Evolutionary conservation across 352 stramenopile species (phyloP).

Genomic region (Pythium aphanidermatum): DNA sequence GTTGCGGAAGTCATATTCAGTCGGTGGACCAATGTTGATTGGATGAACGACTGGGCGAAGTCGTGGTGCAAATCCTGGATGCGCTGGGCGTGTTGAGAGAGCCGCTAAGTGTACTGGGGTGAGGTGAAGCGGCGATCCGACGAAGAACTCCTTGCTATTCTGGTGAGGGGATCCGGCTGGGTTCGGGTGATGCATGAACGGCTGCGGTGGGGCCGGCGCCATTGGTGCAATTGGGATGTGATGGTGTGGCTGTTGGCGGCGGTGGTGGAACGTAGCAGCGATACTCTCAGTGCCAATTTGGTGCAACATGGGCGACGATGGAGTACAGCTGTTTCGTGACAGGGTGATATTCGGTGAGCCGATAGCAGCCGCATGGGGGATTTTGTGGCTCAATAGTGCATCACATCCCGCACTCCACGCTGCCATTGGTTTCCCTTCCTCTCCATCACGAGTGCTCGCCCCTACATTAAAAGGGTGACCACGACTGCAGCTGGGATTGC

Average conservation of each 20-base stretch:
- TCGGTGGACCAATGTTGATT: conserved; percentile 45
- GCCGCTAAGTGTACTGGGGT: conserved; percentile 16
- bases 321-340: conserved; percentile 9
- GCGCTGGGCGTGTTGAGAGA: conserved; percentile 3
- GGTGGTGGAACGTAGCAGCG: no score
- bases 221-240: no score
- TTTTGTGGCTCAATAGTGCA: conserved; percentile 7
- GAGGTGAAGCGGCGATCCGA: conserved; percentile 15
- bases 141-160: conserved; percentile 2
- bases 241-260: no score
- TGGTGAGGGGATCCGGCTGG: neutral
- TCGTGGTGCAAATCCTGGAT: conserved; percentile 17
- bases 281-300: neutral
- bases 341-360: neutral
- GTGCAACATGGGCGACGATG: neutral
- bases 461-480: no score
- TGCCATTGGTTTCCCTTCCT: neutral
- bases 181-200: neutral
- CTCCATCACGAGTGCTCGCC: conserved; percentile 7
- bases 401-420: conserved; percentile 10
- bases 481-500: neutral
- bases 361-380: conserved; percentile 5
- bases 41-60: conserved; percentile 52
- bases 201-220: no score
- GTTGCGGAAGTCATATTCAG: conserved; percentile 75